phyloP scores from a whole-genome alignment of 805 yeast species.

The Zygosaccharomyces siamensis region DNA sequence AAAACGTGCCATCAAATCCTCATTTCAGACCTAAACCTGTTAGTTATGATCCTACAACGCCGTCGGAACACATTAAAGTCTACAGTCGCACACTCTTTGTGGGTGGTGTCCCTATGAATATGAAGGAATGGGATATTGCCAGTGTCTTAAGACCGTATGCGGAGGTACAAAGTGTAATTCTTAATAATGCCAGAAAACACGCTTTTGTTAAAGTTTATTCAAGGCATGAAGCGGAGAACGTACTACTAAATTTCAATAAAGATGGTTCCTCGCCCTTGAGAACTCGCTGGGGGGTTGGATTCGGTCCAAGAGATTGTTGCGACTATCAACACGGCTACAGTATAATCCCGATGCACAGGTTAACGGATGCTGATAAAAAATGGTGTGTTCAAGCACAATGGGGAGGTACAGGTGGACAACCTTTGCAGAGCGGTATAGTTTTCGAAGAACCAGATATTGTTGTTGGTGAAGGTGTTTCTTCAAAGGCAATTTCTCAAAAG shows the following conservation, averaged over 20 bases:
- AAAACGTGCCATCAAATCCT: constrained; percentile 63
- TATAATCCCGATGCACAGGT: constrained; percentile 76
- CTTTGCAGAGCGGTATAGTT: constrained; percentile 69
- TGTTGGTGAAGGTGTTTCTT: constrained; percentile 88
- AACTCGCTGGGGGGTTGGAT: constrained; percentile 98
- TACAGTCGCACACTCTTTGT: constrained; percentile 86
- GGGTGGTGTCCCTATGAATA: constrained; percentile 84
- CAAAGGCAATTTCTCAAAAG: constrained; percentile 84
- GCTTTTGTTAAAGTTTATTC: constrained; percentile 94
- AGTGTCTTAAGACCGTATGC: constrained; percentile 76
- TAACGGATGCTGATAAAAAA: constrained; percentile 88
- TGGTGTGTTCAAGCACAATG: constrained; percentile 91
- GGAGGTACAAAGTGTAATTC: constrained; percentile 84
- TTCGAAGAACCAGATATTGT: constrained; percentile 98
- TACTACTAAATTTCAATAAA: constrained; percentile 65
- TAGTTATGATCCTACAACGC: constrained; percentile 62
- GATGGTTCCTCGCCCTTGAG: constrained; percentile 62
- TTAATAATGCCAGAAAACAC: constrained; percentile 86
- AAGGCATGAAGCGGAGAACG: constrained; percentile 84
- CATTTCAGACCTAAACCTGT: constrained; percentile 75
- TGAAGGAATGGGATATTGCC: constrained; percentile 71
- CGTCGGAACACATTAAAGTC: constrained; percentile 76
- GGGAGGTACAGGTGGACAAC: constrained; percentile 95
- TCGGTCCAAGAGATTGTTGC: constrained; percentile 97
- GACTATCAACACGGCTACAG: constrained; percentile 89